A percentile compares a stretch with the other conserved stretches of the same genome.
These are phyloP conservation scores for Leccinum olivaceopallidum DNA, from an alignment of 768 basidiomycete genomes.

Conservation along the genomic window DNA sequence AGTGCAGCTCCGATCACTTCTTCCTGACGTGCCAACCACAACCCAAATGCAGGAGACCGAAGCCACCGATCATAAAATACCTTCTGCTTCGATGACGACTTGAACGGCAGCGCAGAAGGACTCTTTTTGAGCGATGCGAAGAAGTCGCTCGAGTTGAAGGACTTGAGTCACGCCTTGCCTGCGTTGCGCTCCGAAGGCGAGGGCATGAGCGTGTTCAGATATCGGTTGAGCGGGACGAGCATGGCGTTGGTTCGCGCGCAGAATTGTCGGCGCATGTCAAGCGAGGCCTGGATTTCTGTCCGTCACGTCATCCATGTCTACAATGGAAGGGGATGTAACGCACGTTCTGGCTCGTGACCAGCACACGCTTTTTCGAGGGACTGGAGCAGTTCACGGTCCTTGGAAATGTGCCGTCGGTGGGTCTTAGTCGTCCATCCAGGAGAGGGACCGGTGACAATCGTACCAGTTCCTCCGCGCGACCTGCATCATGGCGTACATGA, in stretches of 20 bases:
- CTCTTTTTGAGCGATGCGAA: slow-evolving; percentile 26
- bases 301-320: slow-evolving; percentile 1
- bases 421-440: slow-evolving; percentile 79
- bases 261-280: slow-evolving; percentile 77
- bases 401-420: slow-evolving; percentile 82
- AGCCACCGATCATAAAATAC: slow-evolving; percentile 83
- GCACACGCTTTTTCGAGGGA: slow-evolving; percentile 62
- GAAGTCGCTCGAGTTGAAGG: too few species aligned
- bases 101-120: slow-evolving; percentile 75
- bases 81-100: slow-evolving; percentile 57
- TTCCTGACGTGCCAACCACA: slow-evolving; percentile 80
- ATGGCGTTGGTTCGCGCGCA: slow-evolving; percentile 82
- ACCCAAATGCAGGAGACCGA: slow-evolving; percentile 71
- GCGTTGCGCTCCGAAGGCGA: too few species aligned
- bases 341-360: slow-evolving; percentile 52
- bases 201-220: slow-evolving; percentile 68
- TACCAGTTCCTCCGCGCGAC: slow-evolving; percentile 4
- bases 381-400: slow-evolving; percentile 75
- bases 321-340: slow-evolving; percentile 23
- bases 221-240: slow-evolving; percentile 87
- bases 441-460: slow-evolving; percentile 44
- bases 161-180: too few species aligned
- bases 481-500: not conserved
- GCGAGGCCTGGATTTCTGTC: slow-evolving; percentile 61
- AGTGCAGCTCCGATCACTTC: slow-evolving; percentile 54